Base-by-base conservation (phyloP, 2,329 filamentous ascomycete genomes). In the Cadophora sp. region DNA sequence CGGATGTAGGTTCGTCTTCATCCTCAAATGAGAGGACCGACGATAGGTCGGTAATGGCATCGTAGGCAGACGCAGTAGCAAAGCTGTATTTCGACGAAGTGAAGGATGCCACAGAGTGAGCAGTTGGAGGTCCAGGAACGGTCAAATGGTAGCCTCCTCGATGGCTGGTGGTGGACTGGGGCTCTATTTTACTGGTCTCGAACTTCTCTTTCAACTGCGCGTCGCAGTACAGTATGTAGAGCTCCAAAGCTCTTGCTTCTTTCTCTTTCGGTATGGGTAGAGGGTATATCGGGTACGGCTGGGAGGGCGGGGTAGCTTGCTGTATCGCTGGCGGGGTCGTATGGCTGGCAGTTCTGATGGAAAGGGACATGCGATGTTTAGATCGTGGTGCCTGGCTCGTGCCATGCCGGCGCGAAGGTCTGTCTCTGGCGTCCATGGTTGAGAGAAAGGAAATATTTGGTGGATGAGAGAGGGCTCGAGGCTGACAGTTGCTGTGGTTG, bases 1-100 rank as follows among this genome's bases (percentile, higher is more conserved):
- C 63, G 11, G 71, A 71, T 14, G 51, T 65, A n/a, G 64, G 66
- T 27, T 70, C 73, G 33, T 67, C 68, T n/a, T 70, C 66, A 24
- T 62, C 68, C 9, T 71, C 68, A 33, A 76, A 76, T 11, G 73
- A 74, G 24, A 76, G 70, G 18, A 76, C 71, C 1, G 74, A 76
- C 11, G 73, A 75, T 3, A 68, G 48, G 43, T 76, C 74, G 14
- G 73, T 74, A 11, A 50, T 60, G 0, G 39, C 63, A 36, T 66
- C 72, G 64, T 68, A 69, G 6, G 50, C 45, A 9, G 70, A 70
- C 3, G 64, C 68, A 60, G 69, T 68, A 60, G 69, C 64, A 50
- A 65, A 62, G 16, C 65, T 70, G 13, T 59, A 65, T 36, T 45
- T 65, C 22, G 71, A 71, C 11, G 74, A 73, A 30, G 66, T 56